Conservation (phyloP, 2,329 filamentous ascomycete genomes). For the Fusarium devonianum region DNA sequence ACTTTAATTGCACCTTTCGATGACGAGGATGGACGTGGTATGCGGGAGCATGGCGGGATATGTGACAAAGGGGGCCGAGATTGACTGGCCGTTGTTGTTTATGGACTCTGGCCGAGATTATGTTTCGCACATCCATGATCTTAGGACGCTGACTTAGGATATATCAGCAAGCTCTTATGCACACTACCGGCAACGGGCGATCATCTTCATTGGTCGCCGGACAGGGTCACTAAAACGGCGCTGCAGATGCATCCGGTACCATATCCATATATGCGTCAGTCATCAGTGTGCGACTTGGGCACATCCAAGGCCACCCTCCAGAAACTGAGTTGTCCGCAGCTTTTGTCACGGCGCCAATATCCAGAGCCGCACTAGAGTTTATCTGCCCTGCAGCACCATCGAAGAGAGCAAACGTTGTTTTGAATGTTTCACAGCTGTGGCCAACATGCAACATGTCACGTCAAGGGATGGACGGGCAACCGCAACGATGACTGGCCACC, state of each 20-base stretch:
- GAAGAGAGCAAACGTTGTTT: conserved; percentile 11
- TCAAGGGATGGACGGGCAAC: conserved; percentile 16
- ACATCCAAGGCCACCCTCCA: conserved; percentile 34
- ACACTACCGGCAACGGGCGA: conserved; percentile 19
- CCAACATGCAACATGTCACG: conserved; percentile 6
- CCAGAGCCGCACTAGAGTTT: conserved; percentile 22
- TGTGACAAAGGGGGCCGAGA: conserved; percentile 36
- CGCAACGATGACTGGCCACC: conserved; percentile 26
- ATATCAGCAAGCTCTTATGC: conserved; percentile 36
- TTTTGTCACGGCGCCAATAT: conserved; percentile 23
- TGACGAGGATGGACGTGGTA: conserved; percentile 33
- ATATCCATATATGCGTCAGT: conserved; percentile 35
- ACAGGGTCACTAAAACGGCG: conserved; percentile 39
- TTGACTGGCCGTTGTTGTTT: conserved; percentile 31
- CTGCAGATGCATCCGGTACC: conserved; percentile 38
- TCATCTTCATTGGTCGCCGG: conserved; percentile 30
- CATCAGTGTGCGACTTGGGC: conserved; percentile 26
- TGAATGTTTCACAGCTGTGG: conserved; percentile 20
- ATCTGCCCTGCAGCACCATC: background rate
- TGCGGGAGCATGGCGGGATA: conserved; percentile 20
- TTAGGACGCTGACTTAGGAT: conserved; percentile 38
- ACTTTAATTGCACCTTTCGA: conserved; percentile 10
- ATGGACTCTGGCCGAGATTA: conserved; percentile 41
- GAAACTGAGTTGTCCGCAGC: conserved; percentile 18
- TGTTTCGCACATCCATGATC: conserved; percentile 42